Evolutionary conservation across 352 stramenopile genomes (phyloP).

Genomic region (Plasmopara muralis): DNA sequence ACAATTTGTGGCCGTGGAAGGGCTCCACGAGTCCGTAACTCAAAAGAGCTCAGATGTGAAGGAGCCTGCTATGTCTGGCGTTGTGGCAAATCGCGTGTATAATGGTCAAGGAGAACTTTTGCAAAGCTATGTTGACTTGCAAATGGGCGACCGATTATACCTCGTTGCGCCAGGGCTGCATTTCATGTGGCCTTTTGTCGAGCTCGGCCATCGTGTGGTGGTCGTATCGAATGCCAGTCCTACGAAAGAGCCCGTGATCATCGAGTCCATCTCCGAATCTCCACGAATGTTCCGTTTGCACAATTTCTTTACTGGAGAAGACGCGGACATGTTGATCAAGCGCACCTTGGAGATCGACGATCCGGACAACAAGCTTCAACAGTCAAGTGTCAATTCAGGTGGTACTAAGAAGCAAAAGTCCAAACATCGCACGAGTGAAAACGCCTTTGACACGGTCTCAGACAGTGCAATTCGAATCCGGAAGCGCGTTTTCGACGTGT

Average conservation of each 20-base stretch:
- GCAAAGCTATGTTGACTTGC: conserved; percentile 46
- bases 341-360: conserved; percentile 79
- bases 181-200: conserved; percentile 79
- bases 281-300: conserved; percentile 82
- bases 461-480: conserved; percentile 64
- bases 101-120: conserved; percentile 56
- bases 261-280: conserved; percentile 73
- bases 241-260: conserved; percentile 50
- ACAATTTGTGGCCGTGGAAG: conserved; percentile 73
- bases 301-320: conserved; percentile 81
- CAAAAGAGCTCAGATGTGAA: conserved; percentile 12
- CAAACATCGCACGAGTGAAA: conserved; percentile 77
- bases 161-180: conserved; percentile 60
- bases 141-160: conserved; percentile 52
- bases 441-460: conserved; percentile 83
- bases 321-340: conserved; percentile 76
- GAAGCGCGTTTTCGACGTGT: conserved; percentile 85
- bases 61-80: conserved; percentile 19
- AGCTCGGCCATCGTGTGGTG: conserved; percentile 65
- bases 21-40: conserved; percentile 21
- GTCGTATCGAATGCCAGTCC: conserved; percentile 46
- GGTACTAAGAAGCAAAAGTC: conserved; percentile 67
- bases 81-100: conserved; percentile 64
- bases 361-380: conserved; percentile 73
- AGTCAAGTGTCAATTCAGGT: conserved; percentile 52